Evolutionary conservation across 2,329 filamentous ascomycete genomes (phyloP), one percentile per base, ranked within the genome.

Genomic region (Fusarium avenaceum): DNA sequence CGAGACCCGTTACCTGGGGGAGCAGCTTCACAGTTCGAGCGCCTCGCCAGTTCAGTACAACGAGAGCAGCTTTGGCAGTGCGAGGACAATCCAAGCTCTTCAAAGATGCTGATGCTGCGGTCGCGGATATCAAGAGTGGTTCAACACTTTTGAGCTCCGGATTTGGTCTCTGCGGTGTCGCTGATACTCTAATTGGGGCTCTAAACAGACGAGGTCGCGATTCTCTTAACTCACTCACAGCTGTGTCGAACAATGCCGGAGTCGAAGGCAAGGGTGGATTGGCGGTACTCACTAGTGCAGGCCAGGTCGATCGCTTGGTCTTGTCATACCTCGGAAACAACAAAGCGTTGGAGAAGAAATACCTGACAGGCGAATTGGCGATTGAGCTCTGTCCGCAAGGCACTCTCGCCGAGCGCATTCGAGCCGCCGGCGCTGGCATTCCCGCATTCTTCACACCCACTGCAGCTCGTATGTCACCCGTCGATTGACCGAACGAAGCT

Each of bases 371-470:
- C n/a, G 82, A 92, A 72, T 87, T 94, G 72, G 89, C 89, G 8
- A 85, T 94, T 66, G 91, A 94, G 78, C 82, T 94, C 42, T 93
- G 90, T 56, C 92, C 92, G 0, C 92, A 94, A 72, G 92, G 92
- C 6, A 92, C 90, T 0, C 82, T 93, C 51, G 90, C 90, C 0
- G 90, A 93, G 81, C 85, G 91, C 68, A 86, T 92, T 72, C 84
- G 91, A 42, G 90, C 90, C 8, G 92, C 88, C 2, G 92, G 91
- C 6, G 90, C 90, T 24, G 92, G 92, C 10, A 93, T 94, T 50
- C 91, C 92, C 2, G 92, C 92, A 0, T 94, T 96, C 76, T 96
- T 89, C 74, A 94, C 92, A 0, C 89, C 92, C 0, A 93, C 92
- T 0, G 92, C 89, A 57, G 87, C 87, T 38, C 84, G 87, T 88